A percentile compares a stretch with the other conserved stretches of the same genome.
phyloP scores from a whole-genome alignment of 202 grass and related monocot genomes.

The Digitaria exilis region DNA sequence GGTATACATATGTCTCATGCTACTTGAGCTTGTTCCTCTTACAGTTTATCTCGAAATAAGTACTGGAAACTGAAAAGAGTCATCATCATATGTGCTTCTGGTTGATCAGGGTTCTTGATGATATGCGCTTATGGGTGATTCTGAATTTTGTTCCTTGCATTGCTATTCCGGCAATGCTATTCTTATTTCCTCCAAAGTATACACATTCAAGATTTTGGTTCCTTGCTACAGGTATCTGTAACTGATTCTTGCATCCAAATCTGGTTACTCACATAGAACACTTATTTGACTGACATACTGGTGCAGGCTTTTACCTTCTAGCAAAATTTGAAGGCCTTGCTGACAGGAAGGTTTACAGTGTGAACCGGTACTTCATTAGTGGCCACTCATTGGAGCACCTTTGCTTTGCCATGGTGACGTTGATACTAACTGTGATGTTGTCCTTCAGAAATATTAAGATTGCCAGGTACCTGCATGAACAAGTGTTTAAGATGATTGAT shows the following conservation, averaged over 20 bases:
- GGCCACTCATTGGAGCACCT: slow-evolving; percentile 96
- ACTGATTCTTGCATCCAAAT: neutral
- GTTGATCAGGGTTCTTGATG: slow-evolving; percentile 85
- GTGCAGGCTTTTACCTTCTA: slow-evolving; percentile 83
- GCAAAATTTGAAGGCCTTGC: slow-evolving; percentile 90
- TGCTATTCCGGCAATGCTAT: slow-evolving; percentile 80
- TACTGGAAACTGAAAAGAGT: slow-evolving; percentile 35
- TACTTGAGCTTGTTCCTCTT: slow-evolving; percentile 21
- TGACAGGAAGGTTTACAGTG: slow-evolving; percentile 87
- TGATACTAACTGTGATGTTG: slow-evolving; percentile 85
- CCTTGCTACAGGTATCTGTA: slow-evolving; percentile 75
- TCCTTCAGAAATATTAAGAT: slow-evolving; percentile 90
- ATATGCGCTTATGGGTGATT: slow-evolving; percentile 87
- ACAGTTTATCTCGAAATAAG: slow-evolving; percentile 19
- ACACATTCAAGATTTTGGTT: slow-evolving; percentile 98
- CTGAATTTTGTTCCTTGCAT: slow-evolving; percentile 78
- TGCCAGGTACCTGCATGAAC: slow-evolving; percentile 57
- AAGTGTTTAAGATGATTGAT: slow-evolving; percentile 9
- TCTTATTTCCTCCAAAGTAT: slow-evolving; percentile 89
- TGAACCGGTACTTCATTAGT: slow-evolving; percentile 86
- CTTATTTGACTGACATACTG: neutral
- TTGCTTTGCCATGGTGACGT: slow-evolving; percentile 75
- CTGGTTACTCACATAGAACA: slow-evolving; percentile 21
- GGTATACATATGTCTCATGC: slow-evolving; percentile 49
- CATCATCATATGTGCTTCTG: slow-evolving; percentile 40